A percentile compares a stretch with the other conserved stretches of the same genome.
Evolutionary conservation across 805 yeast species (phyloP).

Genomic region (Vanderwaltozyma tropicalis): DNA sequence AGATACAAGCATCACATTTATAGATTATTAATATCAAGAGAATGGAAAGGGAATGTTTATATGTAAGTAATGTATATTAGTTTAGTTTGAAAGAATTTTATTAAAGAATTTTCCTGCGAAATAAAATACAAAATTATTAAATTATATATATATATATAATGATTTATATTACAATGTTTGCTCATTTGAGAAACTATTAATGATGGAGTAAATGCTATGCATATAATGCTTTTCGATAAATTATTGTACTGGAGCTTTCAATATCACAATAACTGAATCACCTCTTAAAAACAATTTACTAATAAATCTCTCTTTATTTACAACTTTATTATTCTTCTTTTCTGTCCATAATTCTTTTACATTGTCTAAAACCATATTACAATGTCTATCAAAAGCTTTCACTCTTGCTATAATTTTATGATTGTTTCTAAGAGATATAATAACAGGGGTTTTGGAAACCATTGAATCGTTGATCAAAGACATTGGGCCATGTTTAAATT

Average conservation of each 20-base stretch:
- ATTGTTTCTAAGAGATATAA: constrained; percentile 85
- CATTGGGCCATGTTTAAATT: constrained; percentile 84
- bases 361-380: constrained; percentile 84
- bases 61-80: not conserved
- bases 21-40: too few relatives aligned
- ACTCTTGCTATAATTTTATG: constrained; percentile 85
- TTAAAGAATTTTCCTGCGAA: too few relatives aligned
- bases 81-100: too few relatives aligned
- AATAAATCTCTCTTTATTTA: constrained; percentile 64
- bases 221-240: not conserved
- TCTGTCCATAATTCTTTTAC: constrained; percentile 79
- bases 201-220: not conserved
- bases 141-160: too few relatives aligned
- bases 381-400: constrained; percentile 91
- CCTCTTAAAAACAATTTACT: constrained; percentile 90
- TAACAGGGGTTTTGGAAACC: constrained; percentile 59
- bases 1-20: constrained; percentile 3
- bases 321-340: constrained; percentile 52
- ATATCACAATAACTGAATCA: constrained; percentile 81
- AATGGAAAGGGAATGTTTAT: too few relatives aligned
- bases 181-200: not conserved
- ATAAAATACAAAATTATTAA: too few relatives aligned
- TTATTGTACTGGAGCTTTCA: constrained; percentile 36
- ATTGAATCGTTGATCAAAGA: constrained; percentile 79
- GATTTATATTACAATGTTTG: not conserved